These are phyloP conservation scores for Podaxis sp. DNA, from an alignment of 768 basidiomycete species.

Conservation along the genomic window DNA sequence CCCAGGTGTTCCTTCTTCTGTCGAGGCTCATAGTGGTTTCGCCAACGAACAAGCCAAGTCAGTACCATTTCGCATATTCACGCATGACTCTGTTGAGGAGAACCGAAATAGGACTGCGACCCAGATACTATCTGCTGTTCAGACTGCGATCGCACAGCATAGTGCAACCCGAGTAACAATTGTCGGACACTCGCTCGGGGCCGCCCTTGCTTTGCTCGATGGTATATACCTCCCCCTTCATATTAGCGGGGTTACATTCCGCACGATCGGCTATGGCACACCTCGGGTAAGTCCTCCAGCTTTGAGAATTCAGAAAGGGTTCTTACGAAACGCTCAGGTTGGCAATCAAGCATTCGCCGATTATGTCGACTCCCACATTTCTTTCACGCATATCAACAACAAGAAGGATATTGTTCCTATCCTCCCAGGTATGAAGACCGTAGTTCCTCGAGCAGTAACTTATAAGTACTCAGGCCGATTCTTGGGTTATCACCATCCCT, in stretches of 20 bases:
- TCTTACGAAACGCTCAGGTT: constrained; percentile 24
- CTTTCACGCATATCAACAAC: constrained; percentile 25
- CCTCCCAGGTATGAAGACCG: constrained; percentile 24
- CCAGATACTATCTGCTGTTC: constrained; percentile 38
- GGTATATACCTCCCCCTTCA: constrained; percentile 54
- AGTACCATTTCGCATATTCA: constrained; percentile 8
- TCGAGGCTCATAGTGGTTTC: constrained; percentile 48
- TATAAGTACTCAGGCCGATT: constrained; percentile 48
- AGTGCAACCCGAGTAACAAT: constrained; percentile 36
- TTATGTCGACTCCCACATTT: constrained; percentile 25
- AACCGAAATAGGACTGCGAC: constrained; percentile 36
- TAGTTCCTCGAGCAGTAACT: not conserved
- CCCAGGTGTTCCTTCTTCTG: constrained; percentile 39
- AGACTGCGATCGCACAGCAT: constrained; percentile 33
- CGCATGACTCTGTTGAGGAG: not conserved
- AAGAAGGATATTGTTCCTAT: constrained; percentile 31
- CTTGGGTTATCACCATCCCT: constrained; percentile 40
- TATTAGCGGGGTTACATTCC: constrained; percentile 39
- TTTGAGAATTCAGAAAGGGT: not conserved
- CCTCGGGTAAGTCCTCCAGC: constrained; percentile 35
- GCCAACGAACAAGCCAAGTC: constrained; percentile 41
- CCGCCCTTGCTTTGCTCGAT: constrained; percentile 54
- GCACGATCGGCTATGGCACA: constrained; percentile 41
- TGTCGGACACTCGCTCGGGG: constrained; percentile 45
- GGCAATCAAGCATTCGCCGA: constrained; percentile 35